A percentile compares a stretch with the other conserved stretches of the same genome.
Evolutionary conservation across 441 rosid species (phyloP).

Genomic region (Biscutella auriculata): DNA sequence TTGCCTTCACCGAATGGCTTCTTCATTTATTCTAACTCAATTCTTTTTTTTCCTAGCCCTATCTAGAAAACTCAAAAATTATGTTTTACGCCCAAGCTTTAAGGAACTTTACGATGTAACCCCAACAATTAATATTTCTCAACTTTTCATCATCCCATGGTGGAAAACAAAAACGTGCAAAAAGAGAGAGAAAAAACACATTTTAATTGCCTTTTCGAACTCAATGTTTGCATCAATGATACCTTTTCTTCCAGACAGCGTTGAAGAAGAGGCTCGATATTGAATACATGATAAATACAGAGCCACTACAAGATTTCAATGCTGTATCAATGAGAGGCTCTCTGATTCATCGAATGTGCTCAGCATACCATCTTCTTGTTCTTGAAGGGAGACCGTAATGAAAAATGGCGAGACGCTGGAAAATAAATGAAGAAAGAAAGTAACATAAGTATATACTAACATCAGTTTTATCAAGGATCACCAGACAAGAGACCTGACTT

Average conservation of each 20-base stretch:
- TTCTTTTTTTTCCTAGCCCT: no score
- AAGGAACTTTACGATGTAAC: background rate
- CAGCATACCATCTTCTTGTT: conserved; percentile 55
- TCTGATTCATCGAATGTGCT: background rate
- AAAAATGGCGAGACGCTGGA: conserved; percentile 81
- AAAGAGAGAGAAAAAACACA: background rate
- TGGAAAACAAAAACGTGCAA: background rate
- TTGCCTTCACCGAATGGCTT: no score
- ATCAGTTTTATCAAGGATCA: background rate
- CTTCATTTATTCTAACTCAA: no score
- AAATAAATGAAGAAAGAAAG: background rate
- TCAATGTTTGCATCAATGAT: conserved; percentile 12
- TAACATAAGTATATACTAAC: background rate
- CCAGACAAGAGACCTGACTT: background rate
- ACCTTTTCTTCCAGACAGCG: background rate
- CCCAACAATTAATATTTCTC: background rate
- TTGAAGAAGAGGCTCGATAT: conserved; percentile 1
- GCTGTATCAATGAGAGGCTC: conserved; percentile 5
- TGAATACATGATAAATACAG: background rate
- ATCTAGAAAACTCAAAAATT: no score
- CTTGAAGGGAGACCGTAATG: conserved; percentile 74
- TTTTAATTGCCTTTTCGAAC: conserved; percentile 7
- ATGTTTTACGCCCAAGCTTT: background rate
- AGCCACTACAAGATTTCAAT: conserved; percentile 9
- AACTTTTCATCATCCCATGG: background rate